Percentiles rank a stretch among this genome's conserved stretches.
phyloP scores from a whole-genome alignment of 371 early-diverging fungal genomes.

The Mucor piriformis region DNA sequence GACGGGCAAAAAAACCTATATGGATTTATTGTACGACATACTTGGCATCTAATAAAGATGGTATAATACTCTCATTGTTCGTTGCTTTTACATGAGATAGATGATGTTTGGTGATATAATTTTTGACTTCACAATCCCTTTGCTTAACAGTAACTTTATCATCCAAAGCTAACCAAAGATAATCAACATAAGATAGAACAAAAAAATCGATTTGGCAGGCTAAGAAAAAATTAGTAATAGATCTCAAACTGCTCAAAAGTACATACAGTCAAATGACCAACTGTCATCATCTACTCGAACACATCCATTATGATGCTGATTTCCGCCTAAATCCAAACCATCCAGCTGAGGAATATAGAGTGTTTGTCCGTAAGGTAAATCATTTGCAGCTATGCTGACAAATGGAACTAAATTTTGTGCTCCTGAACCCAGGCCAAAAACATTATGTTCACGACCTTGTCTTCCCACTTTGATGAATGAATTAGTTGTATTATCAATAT shows the following conservation, averaged over 20 bases:
- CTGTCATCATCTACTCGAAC: conserved; percentile 47
- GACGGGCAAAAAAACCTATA: too few species aligned
- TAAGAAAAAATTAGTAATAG: not conserved
- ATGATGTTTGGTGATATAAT: conserved; percentile 34
- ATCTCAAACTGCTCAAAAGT: not conserved
- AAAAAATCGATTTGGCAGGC: conserved; percentile 49
- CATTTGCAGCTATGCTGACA: conserved; percentile 40
- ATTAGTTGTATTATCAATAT: conserved; percentile 18
- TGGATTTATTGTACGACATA: not conserved
- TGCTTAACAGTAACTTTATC: conserved; percentile 8
- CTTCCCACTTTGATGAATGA: conserved; percentile 29
- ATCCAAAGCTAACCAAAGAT: conserved; percentile 24
- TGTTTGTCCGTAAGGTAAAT: conserved; percentile 33
- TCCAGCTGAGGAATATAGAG: conserved; percentile 34
- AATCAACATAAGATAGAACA: conserved; percentile 33
- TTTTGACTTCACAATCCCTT: conserved; percentile 23
- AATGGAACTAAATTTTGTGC: conserved; percentile 36
- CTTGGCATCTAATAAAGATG: conserved; percentile 12
- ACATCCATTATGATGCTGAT: conserved; percentile 41
- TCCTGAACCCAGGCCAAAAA: conserved; percentile 41
- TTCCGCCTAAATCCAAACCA: conserved; percentile 26
- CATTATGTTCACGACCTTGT: conserved; percentile 16
- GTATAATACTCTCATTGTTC: conserved; percentile 14
- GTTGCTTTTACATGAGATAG: conserved; percentile 22
- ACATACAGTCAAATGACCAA: conserved; percentile 35